Base-by-base conservation (phyloP, 2,329 filamentous ascomycete species). In the Pleoardoris graminearum region DNA sequence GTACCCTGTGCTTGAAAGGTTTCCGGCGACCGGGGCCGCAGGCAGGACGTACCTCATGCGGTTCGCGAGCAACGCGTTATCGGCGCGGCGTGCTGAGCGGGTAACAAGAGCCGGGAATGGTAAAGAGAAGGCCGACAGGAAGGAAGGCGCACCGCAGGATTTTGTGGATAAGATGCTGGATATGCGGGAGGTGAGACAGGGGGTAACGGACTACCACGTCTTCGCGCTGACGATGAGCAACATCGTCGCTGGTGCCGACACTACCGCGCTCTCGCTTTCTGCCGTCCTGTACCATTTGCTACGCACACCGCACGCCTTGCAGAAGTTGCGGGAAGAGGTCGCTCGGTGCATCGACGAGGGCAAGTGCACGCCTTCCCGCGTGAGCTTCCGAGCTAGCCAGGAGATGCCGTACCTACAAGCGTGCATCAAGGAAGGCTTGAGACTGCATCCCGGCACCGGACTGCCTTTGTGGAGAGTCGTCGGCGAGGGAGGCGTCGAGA, bases 231-330 rank as follows among this genome's bases (percentile, higher is more conserved):
- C 66, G 1, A 67, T 69, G 10, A 54, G 41, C 8, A 59, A 59
- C 21, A 72, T 77, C 39, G 68, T 73, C 27, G 76, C 75, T 1
- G 75, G 74, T 4, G 67, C 63, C 14, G 75, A 78, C 47, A 78
- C 76, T 0, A 77, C 75, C 4, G 71, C 73, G 23, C 70, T 73
- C 17, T 68, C 70, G 3, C 61, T 68, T 2, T 65, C 47, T 10
- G 50, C 46, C 8, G 50, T 60, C 12, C 29, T 64, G 14, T 64
- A 57, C 47, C 50, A 59, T 22, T 46, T 63, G 1, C 37, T 60
- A n/a, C 57, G 50, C 22, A 52, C 53, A 3, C 63, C 61, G 17
- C 3, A 11, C 8, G 51, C 50, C 0, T 54, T 66, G 21, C 16
- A 46, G 4, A 57, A 44, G 22, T 44, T 68, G 21, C 48, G 61